Conservation (phyloP, 2,329 filamentous ascomycete genomes). For the Sphaceloma murrayae region DNA sequence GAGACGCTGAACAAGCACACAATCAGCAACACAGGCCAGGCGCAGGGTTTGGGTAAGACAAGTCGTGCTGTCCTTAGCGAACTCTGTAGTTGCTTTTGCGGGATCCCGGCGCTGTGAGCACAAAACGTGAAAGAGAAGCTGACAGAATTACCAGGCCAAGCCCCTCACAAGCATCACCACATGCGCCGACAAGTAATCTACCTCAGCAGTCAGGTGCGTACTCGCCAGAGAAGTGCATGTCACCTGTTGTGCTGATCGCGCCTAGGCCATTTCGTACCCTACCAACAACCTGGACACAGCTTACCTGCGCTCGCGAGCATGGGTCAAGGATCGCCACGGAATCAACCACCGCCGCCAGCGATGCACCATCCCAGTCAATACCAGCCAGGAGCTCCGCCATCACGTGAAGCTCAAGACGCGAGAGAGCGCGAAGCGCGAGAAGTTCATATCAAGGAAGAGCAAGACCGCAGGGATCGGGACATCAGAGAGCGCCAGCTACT, state of each 20-base stretch:
- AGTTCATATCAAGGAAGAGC: conserved; percentile 48
- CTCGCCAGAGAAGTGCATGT: too few species aligned
- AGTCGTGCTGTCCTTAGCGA: conserved; percentile 12
- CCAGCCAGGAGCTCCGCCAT: conserved; percentile 32
- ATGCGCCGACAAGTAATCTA: conserved; percentile 24
- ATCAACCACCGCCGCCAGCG: conserved; percentile 27
- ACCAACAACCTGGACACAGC: conserved; percentile 36
- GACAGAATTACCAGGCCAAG: conserved; percentile 11
- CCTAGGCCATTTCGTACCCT: conserved; percentile 31
- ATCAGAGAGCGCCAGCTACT: conserved; percentile 57
- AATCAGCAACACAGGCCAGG: conserved; percentile 24
- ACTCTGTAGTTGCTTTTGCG: too few species aligned
- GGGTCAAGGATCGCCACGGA: conserved; percentile 36
- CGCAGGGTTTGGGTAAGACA: conserved; percentile 25
- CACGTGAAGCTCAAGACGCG: conserved; percentile 37
- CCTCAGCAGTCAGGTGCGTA: conserved; percentile 23
- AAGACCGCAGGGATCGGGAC: conserved; percentile 52
- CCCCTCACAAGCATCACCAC: conserved; percentile 27
- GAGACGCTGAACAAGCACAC: conserved; percentile 23
- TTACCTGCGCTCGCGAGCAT: conserved; percentile 38
- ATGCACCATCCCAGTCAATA: conserved; percentile 37
- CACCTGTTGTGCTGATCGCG: neutral
- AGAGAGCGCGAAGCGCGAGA: conserved; percentile 47
- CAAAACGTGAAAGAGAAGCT: conserved; percentile 1
- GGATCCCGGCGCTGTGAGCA: too few species aligned